Evolutionary conservation across 768 basidiomycete species (phyloP), one percentile per base, ranked within the genome.

Genomic region (Lactarius tabidus): DNA sequence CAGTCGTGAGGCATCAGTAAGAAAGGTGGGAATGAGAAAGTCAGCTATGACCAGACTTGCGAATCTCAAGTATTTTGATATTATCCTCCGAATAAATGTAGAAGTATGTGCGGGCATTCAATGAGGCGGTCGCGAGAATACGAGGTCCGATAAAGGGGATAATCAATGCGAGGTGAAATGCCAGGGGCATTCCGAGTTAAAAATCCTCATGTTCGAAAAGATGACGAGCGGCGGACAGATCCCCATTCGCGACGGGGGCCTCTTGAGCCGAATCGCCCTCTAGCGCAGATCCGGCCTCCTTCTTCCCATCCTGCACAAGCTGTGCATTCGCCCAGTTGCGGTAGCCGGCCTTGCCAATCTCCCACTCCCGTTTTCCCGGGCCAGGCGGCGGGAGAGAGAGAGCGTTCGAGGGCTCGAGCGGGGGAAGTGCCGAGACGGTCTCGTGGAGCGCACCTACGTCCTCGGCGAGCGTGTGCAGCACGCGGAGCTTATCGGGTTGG

Each of bases 311-410:
- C 55, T 71, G 62, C 52, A 89, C 67, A 9, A 89, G 73, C 72
- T 85, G 83, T 23, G 78, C 77, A 1, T 86, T 77, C 0, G 88
- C 91, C 93, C 93, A 95, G 65, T 85, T 85, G 6, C 88, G 72
- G 73, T 94, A 95, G 6, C 90, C 91, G 1, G 82, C 80, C 72
- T 84, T 83, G 73, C 82, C 85, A 41, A 84, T 83, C 76, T 93
- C 90, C 91, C 92, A 94, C 12, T 82, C 82, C 45, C 86, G 82
- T 73, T 90, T 90, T 0, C 89, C 86, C 0, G 86, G 84, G 63
- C 86, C 83, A 4, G 79, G 70, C 29, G 79, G 70, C 29, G 77
- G 72, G 4, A 72, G 67, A 20, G 62, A 29, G 20, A 61, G 67
- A 3, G 65, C 60, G n/a, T 66, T 62, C 26, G 59, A n/a, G 23